A percentile compares a stretch with the other conserved stretches of the same genome.
These are phyloP conservation scores for Barbatosphaeria neglecta DNA, from an alignment of 495 filamentous ascomycete genomes.

Conservation along the genomic window DNA sequence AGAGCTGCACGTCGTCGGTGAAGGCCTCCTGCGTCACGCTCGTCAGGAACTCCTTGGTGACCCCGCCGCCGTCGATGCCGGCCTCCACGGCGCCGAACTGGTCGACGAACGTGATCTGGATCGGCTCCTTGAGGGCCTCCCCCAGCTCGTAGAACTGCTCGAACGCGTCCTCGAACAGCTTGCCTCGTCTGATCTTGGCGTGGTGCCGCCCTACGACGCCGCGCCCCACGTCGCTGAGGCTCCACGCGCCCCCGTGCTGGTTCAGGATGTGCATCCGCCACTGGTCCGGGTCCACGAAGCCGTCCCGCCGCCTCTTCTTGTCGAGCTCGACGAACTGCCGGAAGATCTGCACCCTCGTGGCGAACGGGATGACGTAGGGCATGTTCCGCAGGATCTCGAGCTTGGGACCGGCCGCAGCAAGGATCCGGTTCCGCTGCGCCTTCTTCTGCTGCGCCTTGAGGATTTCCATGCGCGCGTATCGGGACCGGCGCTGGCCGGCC, in stretches of 20 bases:
- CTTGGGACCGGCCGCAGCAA: constrained; percentile 68
- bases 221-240: constrained; percentile 12
- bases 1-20: constrained; percentile 35
- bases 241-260: constrained; percentile 16
- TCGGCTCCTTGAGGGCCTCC: constrained; percentile 85
- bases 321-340: constrained; percentile 80
- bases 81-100: constrained; percentile 78
- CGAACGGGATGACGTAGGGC: constrained; percentile 94
- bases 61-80: constrained; percentile 92
- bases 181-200: constrained; percentile 68
- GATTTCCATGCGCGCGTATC: constrained; percentile 24
- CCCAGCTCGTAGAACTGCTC: constrained; percentile 72
- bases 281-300: constrained; percentile 62
- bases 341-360: constrained; percentile 86
- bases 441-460: constrained; percentile 51
- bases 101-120: constrained; percentile 95
- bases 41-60: constrained; percentile 95
- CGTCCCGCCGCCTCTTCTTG: constrained; percentile 63
- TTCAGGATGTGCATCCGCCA: constrained; percentile 61
- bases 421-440: constrained; percentile 50
- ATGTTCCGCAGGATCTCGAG: constrained; percentile 89
- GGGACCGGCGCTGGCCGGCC: constrained; percentile 16
- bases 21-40: constrained; percentile 87
- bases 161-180: constrained; percentile 78
- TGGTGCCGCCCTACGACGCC: constrained; percentile 60